Conservation (phyloP, 176 grass and related monocot species). For the Phyllostachys edulis region DNA sequence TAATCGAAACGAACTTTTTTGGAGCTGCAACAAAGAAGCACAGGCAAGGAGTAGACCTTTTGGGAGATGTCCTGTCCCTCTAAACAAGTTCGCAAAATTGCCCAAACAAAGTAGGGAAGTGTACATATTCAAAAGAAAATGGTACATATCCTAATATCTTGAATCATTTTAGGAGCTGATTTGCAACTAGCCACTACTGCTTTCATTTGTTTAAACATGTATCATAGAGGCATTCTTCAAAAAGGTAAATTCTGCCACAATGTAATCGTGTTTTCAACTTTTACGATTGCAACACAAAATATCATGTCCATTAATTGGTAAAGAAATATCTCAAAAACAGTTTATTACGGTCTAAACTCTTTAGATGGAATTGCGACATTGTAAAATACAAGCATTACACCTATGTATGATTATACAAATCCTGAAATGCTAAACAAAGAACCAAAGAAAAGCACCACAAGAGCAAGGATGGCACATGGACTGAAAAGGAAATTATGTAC, state of each 20-base stretch:
- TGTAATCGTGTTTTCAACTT: not conserved
- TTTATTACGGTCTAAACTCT: not conserved
- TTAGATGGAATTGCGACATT: not conserved
- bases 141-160: not conserved
- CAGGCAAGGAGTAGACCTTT: no score
- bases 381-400: not conserved
- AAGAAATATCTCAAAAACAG: not conserved
- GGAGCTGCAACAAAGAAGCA: no score
- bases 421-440: not conserved
- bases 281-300: not conserved
- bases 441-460: not conserved
- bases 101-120: not conserved
- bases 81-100: no score
- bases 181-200: not conserved
- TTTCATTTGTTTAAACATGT: not conserved
- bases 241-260: not conserved
- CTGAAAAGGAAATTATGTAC: slow-evolving; percentile 21
- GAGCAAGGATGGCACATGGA: not conserved
- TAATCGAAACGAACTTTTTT: no score
- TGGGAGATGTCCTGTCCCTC: no score
- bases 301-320: not conserved
- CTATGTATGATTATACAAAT: not conserved
- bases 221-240: not conserved
- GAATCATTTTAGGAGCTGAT: not conserved
- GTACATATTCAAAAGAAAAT: not conserved